Evolutionary conservation across 2,329 filamentous ascomycete genomes (phyloP), one percentile per base, ranked within the genome.

Genomic region (Alternaria sp.): DNA sequence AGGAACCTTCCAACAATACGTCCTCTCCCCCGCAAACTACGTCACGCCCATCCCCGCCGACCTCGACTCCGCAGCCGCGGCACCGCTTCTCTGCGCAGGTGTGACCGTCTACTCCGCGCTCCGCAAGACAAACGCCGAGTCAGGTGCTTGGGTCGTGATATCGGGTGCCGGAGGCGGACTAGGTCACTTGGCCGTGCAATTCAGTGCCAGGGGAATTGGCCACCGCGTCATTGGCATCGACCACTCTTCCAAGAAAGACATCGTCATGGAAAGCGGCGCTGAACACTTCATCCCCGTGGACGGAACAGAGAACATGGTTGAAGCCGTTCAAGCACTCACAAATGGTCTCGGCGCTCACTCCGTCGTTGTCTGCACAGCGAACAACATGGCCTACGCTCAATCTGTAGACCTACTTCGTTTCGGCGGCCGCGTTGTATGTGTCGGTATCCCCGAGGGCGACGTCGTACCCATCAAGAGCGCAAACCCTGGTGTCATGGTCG

Each of bases 1-100:
- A 0, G 90, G 90, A 40, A 92, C 89, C n/a, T 92, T 91, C 75
- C 90, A 91, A 74, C 88, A 91, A 79, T 92, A 91, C 72, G 85
- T 86, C 17, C 74, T 90, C 15, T 86, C 85, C 0, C 87, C 88
- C 10, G 89, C 89, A 4, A 85, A 86, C 78, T 91, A 92, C 75
- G 89, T 91, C 3, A 91, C 90, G 0, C 88, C 88, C 2, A 91
- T 92, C 68, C 90, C 90, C 3, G 88, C 90, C 5, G 79, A 76
- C 4, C 78, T 92, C 17, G 77, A 83, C 45, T 88, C 86, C 10
- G 88, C 86, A 54, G 82, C 83, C 23, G 90, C 90, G 0, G 90
- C 90, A 2, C 90, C 75, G 1, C 85, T 91, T 81, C 84, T 91
- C 56, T 91, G 89, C 77, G 89, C 88, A 13, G 90, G 89, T 26